These are phyloP conservation scores for Paxillus ammoniavirescens DNA, from an alignment of 768 basidiomycete species.

Conservation along the genomic window DNA sequence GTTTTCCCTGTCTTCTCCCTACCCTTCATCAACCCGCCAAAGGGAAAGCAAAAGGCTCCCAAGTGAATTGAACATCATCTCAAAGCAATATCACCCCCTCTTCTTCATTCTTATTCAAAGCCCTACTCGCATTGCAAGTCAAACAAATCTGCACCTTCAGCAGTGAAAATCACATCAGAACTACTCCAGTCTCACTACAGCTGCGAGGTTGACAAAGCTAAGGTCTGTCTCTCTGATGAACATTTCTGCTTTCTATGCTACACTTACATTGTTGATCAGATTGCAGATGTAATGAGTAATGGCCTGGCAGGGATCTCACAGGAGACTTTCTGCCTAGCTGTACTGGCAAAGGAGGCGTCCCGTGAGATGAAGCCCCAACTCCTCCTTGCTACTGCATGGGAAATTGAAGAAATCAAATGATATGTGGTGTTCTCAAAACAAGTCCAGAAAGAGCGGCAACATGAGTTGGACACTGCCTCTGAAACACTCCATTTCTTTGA, in stretches of 20 bases:
- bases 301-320: background rate
- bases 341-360: background rate
- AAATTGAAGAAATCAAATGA: conserved; percentile 5
- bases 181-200: background rate
- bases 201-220: background rate
- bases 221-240: background rate
- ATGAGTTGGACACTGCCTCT: too few species aligned
- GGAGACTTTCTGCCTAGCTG: background rate
- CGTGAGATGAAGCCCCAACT: background rate
- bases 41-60: background rate
- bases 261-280: background rate
- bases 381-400: conserved; percentile 4
- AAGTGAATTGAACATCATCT: background rate
- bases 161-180: background rate
- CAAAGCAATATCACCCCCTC: background rate
- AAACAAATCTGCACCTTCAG: background rate
- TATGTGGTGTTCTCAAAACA: background rate
- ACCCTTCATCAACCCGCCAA: background rate
- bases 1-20: background rate
- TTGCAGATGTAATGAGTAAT: background rate
- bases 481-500: too few species aligned
- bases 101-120: background rate
- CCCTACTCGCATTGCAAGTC: background rate
- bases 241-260: background rate
- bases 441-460: background rate